These are phyloP conservation scores for Dichomitus squalens DNA, from an alignment of 1,284 basidiomycete genomes.

Conservation along the genomic window DNA sequence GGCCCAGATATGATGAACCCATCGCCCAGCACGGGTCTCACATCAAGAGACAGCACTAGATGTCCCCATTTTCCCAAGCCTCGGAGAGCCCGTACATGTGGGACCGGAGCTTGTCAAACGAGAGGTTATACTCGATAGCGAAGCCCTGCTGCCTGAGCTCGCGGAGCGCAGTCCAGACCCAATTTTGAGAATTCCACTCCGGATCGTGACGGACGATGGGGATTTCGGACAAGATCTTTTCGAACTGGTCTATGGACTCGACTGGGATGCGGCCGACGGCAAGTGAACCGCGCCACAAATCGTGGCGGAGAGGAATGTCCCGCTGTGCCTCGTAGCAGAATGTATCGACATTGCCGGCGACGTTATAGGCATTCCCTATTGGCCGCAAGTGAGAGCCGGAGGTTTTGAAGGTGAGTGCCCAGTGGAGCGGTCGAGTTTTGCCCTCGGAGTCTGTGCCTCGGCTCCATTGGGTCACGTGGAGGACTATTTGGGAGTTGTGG, in stretches of 20 bases:
- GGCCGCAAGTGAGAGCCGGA: constrained; percentile 18
- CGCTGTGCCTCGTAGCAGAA: constrained; percentile 21
- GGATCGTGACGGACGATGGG: constrained; percentile 21
- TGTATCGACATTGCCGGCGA: constrained; percentile 26
- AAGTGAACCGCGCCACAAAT: constrained; percentile 26
- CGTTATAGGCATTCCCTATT: constrained; percentile 24
- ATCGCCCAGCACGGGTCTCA: too few species aligned
- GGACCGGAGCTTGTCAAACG: constrained; percentile 14
- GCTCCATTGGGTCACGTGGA: constrained; percentile 26
- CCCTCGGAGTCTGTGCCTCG: constrained; percentile 23
- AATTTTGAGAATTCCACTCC: constrained; percentile 28
- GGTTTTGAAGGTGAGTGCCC: constrained; percentile 26
- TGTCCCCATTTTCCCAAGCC: constrained; percentile 27
- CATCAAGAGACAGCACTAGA: constrained; percentile 4
- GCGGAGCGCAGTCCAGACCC: constrained; percentile 24
- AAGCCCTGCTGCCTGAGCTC: constrained; percentile 21
- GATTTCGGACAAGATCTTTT: constrained; percentile 20
- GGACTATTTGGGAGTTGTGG: constrained; percentile 13
- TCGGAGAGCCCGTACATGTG: constrained; percentile 23
- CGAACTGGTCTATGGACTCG: constrained; percentile 17
- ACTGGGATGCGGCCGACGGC: constrained; percentile 20
- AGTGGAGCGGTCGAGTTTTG: constrained; percentile 23
- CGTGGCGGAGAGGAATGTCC: constrained; percentile 21
- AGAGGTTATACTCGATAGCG: constrained; percentile 15
- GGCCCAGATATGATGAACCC: neutral